Evolutionary conservation across 352 stramenopile species (phyloP), one percentile per base, ranked within the genome.

Genomic region (Phytophthora sojae): DNA sequence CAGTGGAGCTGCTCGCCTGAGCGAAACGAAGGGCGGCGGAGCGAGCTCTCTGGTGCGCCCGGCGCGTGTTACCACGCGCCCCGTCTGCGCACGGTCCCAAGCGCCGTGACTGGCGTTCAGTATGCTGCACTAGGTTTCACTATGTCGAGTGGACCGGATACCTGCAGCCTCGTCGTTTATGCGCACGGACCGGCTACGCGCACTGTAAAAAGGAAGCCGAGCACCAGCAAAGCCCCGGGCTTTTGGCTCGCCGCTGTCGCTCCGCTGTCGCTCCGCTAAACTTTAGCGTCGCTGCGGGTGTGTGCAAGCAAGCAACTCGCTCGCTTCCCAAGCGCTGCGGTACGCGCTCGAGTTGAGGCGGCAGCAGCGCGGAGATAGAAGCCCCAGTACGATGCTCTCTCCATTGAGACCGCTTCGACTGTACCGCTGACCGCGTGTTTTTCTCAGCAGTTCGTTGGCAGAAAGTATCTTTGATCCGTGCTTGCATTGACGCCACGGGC

Each of bases 1-100:
- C 3, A 32, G 61, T 19, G 39, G 26, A 57, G n/a, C n/a, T n/a
- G n/a, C n/a, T n/a, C n/a, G n/a, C n/a, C n/a, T n/a, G n/a, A n/a
- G n/a, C n/a, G 59, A 76, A 79, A 79, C 67, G 72, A 79, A 79
- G 29, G 67, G 72, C 72, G 50, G 67, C 30, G 42, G 49, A 53
- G 37, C 21, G 11, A 42, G 52, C 67, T 72, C 66, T 72, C 55
- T 76, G 49, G 44, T 15, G 19, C 29, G 55, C 56, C 56, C 37
- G 51, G 52, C 56, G 35, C 55, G 64, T 17, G 14, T 25, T 52
- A 50, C 21, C 49, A 19, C 30, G 32, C 5, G 57, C 25, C 23
- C 19, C 45, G 17, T 19, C 58, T 65, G 62, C 21, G 37, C 37
- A 54, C 42, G 17, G 56, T 60, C 25, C 30, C 49, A 71, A 47